Evolutionary conservation across 2,329 filamentous ascomycete species (phyloP).

Genomic region (Aureobasidium sp.): DNA sequence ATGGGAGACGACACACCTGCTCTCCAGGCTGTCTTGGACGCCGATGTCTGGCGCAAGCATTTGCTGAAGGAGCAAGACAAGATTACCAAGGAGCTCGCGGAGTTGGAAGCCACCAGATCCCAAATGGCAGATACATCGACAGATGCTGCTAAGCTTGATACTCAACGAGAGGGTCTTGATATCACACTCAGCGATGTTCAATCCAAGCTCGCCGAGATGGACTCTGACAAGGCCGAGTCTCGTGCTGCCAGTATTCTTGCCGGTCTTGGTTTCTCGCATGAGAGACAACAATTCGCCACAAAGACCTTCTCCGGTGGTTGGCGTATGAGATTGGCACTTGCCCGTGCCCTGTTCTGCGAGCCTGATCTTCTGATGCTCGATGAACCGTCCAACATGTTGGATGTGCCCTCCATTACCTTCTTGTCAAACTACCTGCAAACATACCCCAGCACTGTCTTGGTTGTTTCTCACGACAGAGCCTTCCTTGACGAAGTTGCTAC

Average conservation of each 20-base stretch:
- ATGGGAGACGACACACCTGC: slow-evolving; percentile 92
- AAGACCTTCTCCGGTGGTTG: slow-evolving; percentile 99
- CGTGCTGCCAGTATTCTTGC: slow-evolving; percentile 92
- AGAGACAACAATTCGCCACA: slow-evolving; percentile 84
- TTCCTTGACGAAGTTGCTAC: slow-evolving; percentile 99
- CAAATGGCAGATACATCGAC: slow-evolving; percentile 83
- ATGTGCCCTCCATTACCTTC: slow-evolving; percentile 99
- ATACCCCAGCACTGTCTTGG: slow-evolving; percentile 89
- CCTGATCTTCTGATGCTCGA: slow-evolving; percentile 92
- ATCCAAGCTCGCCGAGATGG: slow-evolving; percentile 90
- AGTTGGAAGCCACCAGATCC: slow-evolving; percentile 67
- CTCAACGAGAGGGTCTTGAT: slow-evolving; percentile 82
- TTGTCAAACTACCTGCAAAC: slow-evolving; percentile 87
- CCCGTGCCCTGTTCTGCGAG: slow-evolving; percentile 93
- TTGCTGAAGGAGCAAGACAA: slow-evolving; percentile 82
- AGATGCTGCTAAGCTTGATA: slow-evolving; percentile 76
- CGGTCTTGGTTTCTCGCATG: slow-evolving; percentile 90
- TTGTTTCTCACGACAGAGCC: slow-evolving; percentile 97
- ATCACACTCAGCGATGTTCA: slow-evolving; percentile 87
- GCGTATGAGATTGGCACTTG: slow-evolving; percentile 94
- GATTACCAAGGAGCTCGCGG: slow-evolving; percentile 65
- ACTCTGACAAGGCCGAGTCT: slow-evolving; percentile 95
- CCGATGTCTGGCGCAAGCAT: slow-evolving; percentile 97
- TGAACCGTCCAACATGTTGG: slow-evolving; percentile 99
- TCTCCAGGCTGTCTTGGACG: slow-evolving; percentile 88